These are phyloP conservation scores for Infundibulicybe gibba DNA, from an alignment of 768 basidiomycete genomes.

Conservation along the genomic window DNA sequence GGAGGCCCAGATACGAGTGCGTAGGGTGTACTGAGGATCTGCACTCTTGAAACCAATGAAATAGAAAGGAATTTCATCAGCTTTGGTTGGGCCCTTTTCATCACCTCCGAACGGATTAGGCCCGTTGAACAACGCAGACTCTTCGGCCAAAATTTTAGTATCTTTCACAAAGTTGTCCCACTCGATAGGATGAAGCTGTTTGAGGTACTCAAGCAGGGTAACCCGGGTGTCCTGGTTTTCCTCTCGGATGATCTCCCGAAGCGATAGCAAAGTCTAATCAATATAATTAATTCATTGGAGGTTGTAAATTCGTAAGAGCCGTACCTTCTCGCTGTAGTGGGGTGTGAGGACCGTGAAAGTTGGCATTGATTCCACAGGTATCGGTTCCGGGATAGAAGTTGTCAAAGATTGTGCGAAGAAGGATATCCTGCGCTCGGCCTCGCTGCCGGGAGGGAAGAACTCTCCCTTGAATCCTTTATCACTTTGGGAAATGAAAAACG, in stretches of 20 bases:
- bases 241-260: constrained; percentile 98
- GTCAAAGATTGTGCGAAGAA: constrained; percentile 99
- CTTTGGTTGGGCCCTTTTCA: constrained; percentile 83
- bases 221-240: constrained; percentile 97
- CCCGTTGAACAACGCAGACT: constrained; percentile 86
- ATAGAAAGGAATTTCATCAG: constrained; percentile 95
- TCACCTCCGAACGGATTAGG: constrained; percentile 60
- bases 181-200: constrained; percentile 96
- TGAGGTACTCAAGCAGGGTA: constrained; percentile 95
- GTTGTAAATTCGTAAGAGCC: constrained; percentile 11
- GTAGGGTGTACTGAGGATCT: constrained; percentile 96
- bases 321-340: constrained; percentile 96
- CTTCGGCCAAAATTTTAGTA: constrained; percentile 97
- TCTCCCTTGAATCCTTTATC: constrained; percentile 77
- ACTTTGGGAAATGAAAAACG: constrained; percentile 96
- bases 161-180: constrained; percentile 99
- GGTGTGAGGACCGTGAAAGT: constrained; percentile 98
- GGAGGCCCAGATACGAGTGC: constrained; percentile 99
- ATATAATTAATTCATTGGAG: neutral
- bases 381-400: constrained; percentile 87
- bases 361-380: constrained; percentile 99
- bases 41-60: constrained; percentile 99
- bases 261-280: constrained; percentile 81
- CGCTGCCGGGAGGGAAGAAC: constrained; percentile 94
- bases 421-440: constrained; percentile 95